A percentile compares a stretch with the other conserved stretches of the same genome.
These are phyloP conservation scores for Schizophyllum commune DNA, from an alignment of 1,284 basidiomycete species.

Conservation along the genomic window DNA sequence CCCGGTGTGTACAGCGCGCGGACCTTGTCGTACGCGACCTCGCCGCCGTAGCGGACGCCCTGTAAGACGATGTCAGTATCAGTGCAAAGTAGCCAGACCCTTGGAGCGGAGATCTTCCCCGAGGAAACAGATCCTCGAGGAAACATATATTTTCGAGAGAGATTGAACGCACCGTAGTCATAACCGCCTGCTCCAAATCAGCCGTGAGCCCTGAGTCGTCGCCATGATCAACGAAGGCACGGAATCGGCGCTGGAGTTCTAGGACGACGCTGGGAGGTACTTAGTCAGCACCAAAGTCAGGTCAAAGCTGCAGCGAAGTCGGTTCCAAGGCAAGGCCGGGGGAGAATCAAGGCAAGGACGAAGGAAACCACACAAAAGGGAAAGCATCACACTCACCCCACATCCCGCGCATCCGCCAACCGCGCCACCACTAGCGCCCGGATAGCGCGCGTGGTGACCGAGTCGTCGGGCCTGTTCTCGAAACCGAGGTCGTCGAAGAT, in stretches of 20 bases:
- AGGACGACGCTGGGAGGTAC: conserved; percentile 37
- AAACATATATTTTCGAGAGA: neutral
- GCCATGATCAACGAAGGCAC: conserved; percentile 44
- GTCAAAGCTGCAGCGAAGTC: no score
- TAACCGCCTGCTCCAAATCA: conserved; percentile 42
- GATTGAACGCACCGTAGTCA: conserved; percentile 26
- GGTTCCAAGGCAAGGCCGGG: no score
- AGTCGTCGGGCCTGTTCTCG: conserved; percentile 51
- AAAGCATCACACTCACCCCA: no score
- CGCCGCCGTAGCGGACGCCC: conserved; percentile 54
- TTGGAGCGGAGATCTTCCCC: no score
- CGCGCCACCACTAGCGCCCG: conserved; percentile 56
- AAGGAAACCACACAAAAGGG: no score
- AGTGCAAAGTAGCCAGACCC: neutral
- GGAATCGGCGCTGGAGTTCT: conserved; percentile 58
- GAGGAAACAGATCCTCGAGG: no score
- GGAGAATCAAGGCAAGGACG: no score
- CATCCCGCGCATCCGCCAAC: conserved; percentile 46
- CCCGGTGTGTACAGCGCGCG: conserved; percentile 19
- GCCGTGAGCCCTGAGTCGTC: conserved; percentile 62
- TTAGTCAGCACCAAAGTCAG: neutral
- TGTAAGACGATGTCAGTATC: neutral
- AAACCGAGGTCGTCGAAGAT: conserved; percentile 62
- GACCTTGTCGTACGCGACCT: conserved; percentile 47
- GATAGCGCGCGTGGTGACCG: conserved; percentile 54